Percentiles rank a stretch among this genome's conserved stretches.
Evolutionary conservation across 1,139 yeast genomes (phyloP).

Genomic region (Suhomyces choctaworum): DNA sequence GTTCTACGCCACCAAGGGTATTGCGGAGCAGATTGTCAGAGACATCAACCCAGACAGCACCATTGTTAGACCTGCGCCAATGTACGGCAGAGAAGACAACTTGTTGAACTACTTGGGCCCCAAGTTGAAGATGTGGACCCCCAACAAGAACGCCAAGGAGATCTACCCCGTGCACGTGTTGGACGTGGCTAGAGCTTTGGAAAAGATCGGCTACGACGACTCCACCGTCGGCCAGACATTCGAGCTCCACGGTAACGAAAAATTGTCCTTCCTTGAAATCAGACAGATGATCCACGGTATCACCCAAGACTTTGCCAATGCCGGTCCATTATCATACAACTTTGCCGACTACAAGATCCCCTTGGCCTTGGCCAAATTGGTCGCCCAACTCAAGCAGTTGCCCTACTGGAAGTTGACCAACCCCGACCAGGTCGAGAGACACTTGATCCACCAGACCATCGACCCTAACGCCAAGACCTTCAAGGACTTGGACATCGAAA

Average conservation of each 20-base stretch:
- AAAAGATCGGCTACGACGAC: slow-evolving; percentile 79
- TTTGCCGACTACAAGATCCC: slow-evolving; percentile 49
- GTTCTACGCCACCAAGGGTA: slow-evolving; percentile 78
- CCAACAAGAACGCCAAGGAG: slow-evolving; percentile 63
- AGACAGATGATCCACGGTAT: slow-evolving; percentile 70
- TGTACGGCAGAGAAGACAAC: slow-evolving; percentile 76
- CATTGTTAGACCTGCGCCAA: slow-evolving; percentile 82
- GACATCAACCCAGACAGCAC: slow-evolving; percentile 74
- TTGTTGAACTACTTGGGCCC: slow-evolving; percentile 66
- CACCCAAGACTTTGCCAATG: slow-evolving; percentile 57
- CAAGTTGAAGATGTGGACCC: slow-evolving; percentile 58
- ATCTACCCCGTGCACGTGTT: slow-evolving; percentile 73
- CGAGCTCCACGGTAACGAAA: slow-evolving; percentile 76
- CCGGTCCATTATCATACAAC: slow-evolving; percentile 56
- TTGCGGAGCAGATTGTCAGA: slow-evolving; percentile 71
- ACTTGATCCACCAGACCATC: slow-evolving; percentile 64
- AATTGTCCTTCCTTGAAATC: slow-evolving; percentile 61
- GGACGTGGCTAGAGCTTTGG: slow-evolving; percentile 80
- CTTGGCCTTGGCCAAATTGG: slow-evolving; percentile 45
- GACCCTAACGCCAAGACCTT: slow-evolving; percentile 66
- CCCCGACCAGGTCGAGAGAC: slow-evolving; percentile 78
- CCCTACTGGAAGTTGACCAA: slow-evolving; percentile 71
- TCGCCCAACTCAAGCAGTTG: slow-evolving; percentile 50
- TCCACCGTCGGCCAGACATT: slow-evolving; percentile 73
- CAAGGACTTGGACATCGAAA: slow-evolving; percentile 67